phyloP scores from a whole-genome alignment of 2,329 filamentous ascomycete species.

The Trichoderma arundinaceum region DNA sequence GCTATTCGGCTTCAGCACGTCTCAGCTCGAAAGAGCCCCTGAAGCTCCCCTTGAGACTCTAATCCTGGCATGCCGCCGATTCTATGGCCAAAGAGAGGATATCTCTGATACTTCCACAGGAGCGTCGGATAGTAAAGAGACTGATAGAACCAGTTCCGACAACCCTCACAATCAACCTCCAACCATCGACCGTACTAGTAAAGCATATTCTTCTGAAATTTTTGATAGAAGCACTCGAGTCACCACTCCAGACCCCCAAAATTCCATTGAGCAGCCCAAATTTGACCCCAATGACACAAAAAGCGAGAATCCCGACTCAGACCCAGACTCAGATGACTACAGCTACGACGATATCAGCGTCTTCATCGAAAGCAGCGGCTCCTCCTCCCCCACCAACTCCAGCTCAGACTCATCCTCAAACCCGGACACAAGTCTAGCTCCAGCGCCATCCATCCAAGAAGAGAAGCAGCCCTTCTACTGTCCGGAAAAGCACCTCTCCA shows the following conservation, averaged over 20 bases:
- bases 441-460: background rate
- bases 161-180: background rate
- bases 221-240: background rate
- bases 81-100: constrained; percentile 39
- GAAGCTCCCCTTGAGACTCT: constrained; percentile 40
- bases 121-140: background rate
- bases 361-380: constrained; percentile 8
- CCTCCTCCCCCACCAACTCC: background rate
- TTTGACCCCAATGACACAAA: background rate
- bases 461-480: constrained; percentile 38
- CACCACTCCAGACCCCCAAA: constrained; percentile 15
- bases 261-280: background rate
- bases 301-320: background rate
- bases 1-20: constrained; percentile 40
- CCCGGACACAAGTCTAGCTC: background rate
- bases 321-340: background rate
- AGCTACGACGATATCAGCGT: background rate
- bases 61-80: constrained; percentile 46
- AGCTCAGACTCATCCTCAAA: constrained; percentile 4
- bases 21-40: constrained; percentile 36
- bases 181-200: background rate
- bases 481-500: constrained; percentile 40
- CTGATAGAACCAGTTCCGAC: constrained; percentile 9
- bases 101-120: background rate
- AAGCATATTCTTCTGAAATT: background rate